These are phyloP conservation scores for Saccharomyces pastorianus DNA, from an alignment of 1,139 yeast species.

Conservation along the genomic window DNA sequence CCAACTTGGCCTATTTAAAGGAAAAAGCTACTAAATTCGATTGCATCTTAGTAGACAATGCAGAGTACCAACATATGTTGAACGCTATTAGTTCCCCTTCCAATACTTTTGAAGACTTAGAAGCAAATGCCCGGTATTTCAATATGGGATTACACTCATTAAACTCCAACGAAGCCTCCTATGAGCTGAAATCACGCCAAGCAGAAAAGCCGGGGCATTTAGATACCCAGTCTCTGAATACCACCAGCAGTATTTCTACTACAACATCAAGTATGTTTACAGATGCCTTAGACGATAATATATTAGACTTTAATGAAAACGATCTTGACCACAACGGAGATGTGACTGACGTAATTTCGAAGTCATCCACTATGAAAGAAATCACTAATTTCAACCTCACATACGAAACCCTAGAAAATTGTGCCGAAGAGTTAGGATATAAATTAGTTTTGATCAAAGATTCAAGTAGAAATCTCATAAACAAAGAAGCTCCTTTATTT, in stretches of 20 bases:
- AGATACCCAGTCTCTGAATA: background rate
- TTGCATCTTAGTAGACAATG: constrained; percentile 20
- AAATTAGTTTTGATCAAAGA: constrained; percentile 15
- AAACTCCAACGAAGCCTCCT: background rate
- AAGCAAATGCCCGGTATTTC: background rate
- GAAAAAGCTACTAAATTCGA: constrained; percentile 31
- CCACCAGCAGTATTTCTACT: background rate
- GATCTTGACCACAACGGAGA: background rate
- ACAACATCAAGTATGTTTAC: constrained; percentile 15
- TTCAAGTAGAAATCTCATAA: background rate
- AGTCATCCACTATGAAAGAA: constrained; percentile 21
- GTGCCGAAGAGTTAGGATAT: constrained; percentile 25
- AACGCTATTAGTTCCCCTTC: background rate
- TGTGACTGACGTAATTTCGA: constrained; percentile 2
- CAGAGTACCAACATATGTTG: constrained; percentile 3
- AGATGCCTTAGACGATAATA: constrained; percentile 22
- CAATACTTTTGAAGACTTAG: background rate
- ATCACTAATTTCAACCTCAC: constrained; percentile 5
- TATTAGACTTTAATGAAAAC: background rate
- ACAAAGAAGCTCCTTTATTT: background rate
- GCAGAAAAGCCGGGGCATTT: background rate
- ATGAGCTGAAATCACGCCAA: background rate
- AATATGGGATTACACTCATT: background rate
- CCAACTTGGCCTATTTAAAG: constrained; percentile 6
- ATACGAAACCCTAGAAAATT: constrained; percentile 17